Evolutionary conservation across 805 yeast genomes (phyloP), one percentile per base, ranked within the genome.

Genomic region (Starmerella scarabaei): DNA sequence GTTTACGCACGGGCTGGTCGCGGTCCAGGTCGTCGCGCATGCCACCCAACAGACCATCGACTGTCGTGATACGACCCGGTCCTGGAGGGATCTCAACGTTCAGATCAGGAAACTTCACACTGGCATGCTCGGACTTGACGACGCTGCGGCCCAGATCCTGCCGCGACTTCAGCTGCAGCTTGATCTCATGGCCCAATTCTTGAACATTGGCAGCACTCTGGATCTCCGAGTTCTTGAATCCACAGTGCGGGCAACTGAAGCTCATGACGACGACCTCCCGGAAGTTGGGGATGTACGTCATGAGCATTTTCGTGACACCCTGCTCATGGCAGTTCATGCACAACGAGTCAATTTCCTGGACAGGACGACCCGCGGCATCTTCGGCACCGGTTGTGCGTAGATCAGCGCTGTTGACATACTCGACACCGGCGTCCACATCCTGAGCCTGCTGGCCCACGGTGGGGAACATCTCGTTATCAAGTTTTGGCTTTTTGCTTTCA

Each of bases 51-150:
- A 91, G 60, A 19, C 98, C 99, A 60, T 91, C 98, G 23, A 85
- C 77, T 20, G 85, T 86, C 30, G 95, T 83, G 45, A 91, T 66
- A 56, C 86, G 94, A 21, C 98, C 98, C 53, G 84, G 73, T 58
- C 85, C 82, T 26, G 96, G 83, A 4, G 99, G 98, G 45, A 91
- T 88, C 61, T 88, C 97, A 41, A 88, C 74, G 50, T 85, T 95
- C 44, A 88, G 65, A 58, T 86, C 94, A 12, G 72, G 62, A 54
- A 91, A 86, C 54, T 70, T 75, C 61, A 85, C 80, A 9, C 75
- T 64, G 21, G 94, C 88, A 19, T 82, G 68, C 57, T 88, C 96
- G 23, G 91, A 76, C 63, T 91, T 91, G 53, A 91, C 83, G 18
- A 91, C 80, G 63, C 88, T 94, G 59, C 96, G 74, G 61, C 75